A percentile compares a stretch with the other conserved stretches of the same genome.
phyloP scores from a whole-genome alignment of 306 rosid species.

The Comarum palustre region DNA sequence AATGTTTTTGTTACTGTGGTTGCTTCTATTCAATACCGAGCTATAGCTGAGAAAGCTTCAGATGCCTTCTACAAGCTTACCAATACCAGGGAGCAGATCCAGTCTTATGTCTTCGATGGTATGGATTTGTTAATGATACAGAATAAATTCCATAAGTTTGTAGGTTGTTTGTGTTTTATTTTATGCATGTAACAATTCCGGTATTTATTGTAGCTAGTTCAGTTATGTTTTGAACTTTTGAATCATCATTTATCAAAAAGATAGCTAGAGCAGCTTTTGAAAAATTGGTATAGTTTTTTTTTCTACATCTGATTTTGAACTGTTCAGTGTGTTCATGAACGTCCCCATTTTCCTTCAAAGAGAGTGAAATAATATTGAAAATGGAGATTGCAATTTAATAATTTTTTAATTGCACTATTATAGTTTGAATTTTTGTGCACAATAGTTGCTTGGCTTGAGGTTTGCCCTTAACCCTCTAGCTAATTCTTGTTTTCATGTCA shows the following conservation, averaged over 20 bases:
- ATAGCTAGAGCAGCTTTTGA: neutral
- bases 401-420: neutral
- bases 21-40: constrained; percentile 57
- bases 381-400: neutral
- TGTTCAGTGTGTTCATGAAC: neutral
- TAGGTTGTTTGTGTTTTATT: neutral
- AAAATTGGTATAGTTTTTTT: neutral
- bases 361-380: neutral
- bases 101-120: constrained; percentile 59
- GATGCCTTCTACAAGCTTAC: constrained; percentile 62
- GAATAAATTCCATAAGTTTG: neutral
- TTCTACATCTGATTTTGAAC: neutral
- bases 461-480: neutral
- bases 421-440: neutral
- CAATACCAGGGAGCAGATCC: constrained; percentile 53
- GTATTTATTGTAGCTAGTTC: neutral
- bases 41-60: constrained; percentile 42
- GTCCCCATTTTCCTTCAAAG: neutral
- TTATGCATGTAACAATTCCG: neutral
- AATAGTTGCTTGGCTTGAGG: neutral
- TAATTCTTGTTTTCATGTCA: neutral
- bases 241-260: neutral
- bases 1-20: constrained; percentile 56
- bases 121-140: constrained; percentile 19
- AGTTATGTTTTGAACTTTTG: neutral